Evolutionary conservation across 805 yeast species (phyloP).

Genomic region (Cyberlindnera veronae): DNA sequence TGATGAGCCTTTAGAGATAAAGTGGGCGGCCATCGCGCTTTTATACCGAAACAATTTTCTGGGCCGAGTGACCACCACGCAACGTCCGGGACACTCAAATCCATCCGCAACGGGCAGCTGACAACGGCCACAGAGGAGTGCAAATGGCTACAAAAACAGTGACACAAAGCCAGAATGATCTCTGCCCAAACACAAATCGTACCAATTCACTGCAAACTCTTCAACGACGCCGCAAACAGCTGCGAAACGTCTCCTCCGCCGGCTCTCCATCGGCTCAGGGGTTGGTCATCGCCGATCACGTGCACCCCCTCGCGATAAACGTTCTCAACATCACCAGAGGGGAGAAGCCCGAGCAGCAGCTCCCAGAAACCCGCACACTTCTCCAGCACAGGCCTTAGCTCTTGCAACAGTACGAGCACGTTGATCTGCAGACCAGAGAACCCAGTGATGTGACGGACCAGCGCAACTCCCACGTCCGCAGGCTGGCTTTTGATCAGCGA

Average conservation of each 20-base stretch:
- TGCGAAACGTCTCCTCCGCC: neutral
- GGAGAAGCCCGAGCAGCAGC: neutral
- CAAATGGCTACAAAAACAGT: no score
- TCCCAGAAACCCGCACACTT: constrained; percentile 2
- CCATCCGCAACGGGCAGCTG: no score
- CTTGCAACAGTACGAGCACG: neutral
- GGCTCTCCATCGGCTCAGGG: neutral
- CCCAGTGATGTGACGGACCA: constrained; percentile 6
- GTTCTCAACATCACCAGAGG: neutral
- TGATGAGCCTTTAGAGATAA: neutral
- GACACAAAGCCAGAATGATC: no score
- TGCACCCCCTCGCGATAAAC: constrained; percentile 3
- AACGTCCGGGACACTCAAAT: constrained; percentile 4
- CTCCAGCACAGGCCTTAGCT: neutral
- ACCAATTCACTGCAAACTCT: no score
- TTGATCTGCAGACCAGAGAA: neutral
- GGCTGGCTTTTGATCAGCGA: constrained; percentile 7
- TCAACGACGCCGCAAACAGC: no score
- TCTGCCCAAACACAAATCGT: no score
- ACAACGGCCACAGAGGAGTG: no score
- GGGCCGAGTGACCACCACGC: constrained; percentile 7
- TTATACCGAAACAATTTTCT: neutral
- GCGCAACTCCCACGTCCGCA: constrained; percentile 1
- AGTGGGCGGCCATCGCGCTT: neutral
- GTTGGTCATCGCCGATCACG: neutral